Percentiles rank a stretch among this genome's conserved stretches.
Evolutionary conservation across 2,329 filamentous ascomycete genomes (phyloP).

Genomic region (Diaporthe capsici): DNA sequence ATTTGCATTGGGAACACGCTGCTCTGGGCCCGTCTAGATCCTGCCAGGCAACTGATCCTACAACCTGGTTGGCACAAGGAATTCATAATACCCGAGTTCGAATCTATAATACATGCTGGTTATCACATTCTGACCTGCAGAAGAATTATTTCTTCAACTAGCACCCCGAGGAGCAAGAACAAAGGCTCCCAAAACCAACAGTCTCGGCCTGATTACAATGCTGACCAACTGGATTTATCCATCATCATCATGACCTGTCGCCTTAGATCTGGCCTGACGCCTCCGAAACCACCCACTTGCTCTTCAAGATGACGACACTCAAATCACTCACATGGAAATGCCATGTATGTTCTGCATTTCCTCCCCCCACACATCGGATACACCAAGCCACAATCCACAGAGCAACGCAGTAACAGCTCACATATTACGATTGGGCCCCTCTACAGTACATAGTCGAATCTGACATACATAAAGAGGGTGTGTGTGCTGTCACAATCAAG

Average conservation of each 20-base stretch:
- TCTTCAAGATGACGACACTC: constrained; percentile 13
- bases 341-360: constrained; percentile 25
- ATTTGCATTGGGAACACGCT: background rate
- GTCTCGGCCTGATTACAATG: background rate
- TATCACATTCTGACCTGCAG: background rate
- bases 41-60: background rate
- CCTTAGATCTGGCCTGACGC: constrained; percentile 5
- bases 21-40: constrained; percentile 12
- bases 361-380: background rate
- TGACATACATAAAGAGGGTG: constrained; percentile 1
- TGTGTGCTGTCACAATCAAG: constrained; percentile 29
- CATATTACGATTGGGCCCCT: constrained; percentile 10
- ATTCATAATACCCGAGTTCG: background rate
- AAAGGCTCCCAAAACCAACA: background rate
- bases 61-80: background rate
- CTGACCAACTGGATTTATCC: background rate
- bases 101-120: constrained; percentile 3
- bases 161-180: background rate
- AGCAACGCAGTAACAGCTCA: constrained; percentile 16
- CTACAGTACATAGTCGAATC: constrained; percentile 10
- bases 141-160: background rate
- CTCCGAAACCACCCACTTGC: background rate
- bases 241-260: constrained; percentile 8
- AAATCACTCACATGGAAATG: constrained; percentile 15
- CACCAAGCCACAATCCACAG: constrained; percentile 21